Base-by-base conservation (phyloP, 805 yeast genomes). In the Candida chilensis region DNA sequence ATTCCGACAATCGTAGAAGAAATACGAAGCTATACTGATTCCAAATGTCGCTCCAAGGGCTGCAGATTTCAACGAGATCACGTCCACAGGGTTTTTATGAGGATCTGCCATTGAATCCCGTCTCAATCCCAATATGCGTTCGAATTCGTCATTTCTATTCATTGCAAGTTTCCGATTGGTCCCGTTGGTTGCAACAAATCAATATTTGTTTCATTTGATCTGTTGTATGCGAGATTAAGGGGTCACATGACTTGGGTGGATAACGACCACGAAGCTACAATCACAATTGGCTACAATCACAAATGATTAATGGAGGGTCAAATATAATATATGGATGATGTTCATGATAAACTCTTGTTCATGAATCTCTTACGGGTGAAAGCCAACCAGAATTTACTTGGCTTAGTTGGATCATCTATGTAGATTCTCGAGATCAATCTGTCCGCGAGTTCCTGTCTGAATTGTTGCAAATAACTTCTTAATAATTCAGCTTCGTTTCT, bases 331-430 rank as follows among this genome's bases (percentile, higher is more conserved):
- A n/a, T n/a, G n/a, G n/a, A 19, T 22, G 7, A 22, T n/a, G 13
- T 7, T 22, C 25, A 24, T 16, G 50, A 80, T 45, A 85, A 67
- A 42, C 82, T 73, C 57, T 88, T 85, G 62, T 92, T 92, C 98
- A 92, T 92, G 54, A 92, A 92, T 52, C 85, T 76, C 60, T 94
- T 81, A 61, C 92, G 78, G 24, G 95, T 83, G 56, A 92, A 92
- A 2, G 96, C 95, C 47, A 92, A 61, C 99, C 99, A 92, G 60
- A 72, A 78, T 56, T 90, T 92, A 44, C 90, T 81, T 22, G 98
- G 97, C 13, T 46, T 48, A 7, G 60, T 47, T 30, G 60, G 62
- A 31, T 71, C 74, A 11, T 74, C 82, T 20, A 58, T 66, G 50
- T 83, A 86, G 27, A 92, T 63, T 47, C 87, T 70, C 42, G 67